phyloP scores from a whole-genome alignment of 768 basidiomycete genomes.

The Tylopilus sp. region DNA sequence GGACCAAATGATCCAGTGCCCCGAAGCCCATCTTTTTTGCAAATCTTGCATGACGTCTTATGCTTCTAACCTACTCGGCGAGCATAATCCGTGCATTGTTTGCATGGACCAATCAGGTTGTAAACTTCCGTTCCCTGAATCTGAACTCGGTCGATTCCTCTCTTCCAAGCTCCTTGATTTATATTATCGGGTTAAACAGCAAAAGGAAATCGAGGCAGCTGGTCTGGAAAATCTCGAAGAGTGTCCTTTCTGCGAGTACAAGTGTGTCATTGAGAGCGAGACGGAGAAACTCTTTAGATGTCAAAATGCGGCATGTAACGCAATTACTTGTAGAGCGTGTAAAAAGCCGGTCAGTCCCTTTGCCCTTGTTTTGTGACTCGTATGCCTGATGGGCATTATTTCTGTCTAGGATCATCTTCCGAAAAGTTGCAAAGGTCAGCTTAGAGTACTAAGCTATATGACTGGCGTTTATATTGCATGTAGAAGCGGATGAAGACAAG shows the following conservation, averaged over 20 bases:
- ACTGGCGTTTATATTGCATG: background rate
- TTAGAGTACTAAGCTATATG: background rate
- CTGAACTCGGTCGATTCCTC: slow-evolving; percentile 68
- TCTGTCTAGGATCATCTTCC: slow-evolving; percentile 68
- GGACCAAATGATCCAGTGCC: slow-evolving; percentile 86
- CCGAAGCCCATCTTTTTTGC: slow-evolving; percentile 89
- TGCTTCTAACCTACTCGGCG: slow-evolving; percentile 62
- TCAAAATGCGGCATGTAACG: slow-evolving; percentile 63
- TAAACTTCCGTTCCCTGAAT: slow-evolving; percentile 59
- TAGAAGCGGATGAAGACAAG: slow-evolving; percentile 75
- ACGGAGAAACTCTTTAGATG: slow-evolving; percentile 60
- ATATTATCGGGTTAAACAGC: slow-evolving; percentile 72
- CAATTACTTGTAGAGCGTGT: slow-evolving; percentile 76
- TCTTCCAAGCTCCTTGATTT: slow-evolving; percentile 61
- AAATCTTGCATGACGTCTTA: slow-evolving; percentile 64
- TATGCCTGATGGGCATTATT: background rate
- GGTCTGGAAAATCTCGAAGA: slow-evolving; percentile 78
- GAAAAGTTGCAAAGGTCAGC: slow-evolving; percentile 70
- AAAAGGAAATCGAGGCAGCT: slow-evolving; percentile 76
- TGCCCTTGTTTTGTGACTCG: background rate
- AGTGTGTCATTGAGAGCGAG: slow-evolving; percentile 68
- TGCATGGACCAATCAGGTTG: slow-evolving; percentile 85
- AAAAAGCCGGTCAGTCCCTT: slow-evolving; percentile 57
- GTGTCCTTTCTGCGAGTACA: slow-evolving; percentile 90
- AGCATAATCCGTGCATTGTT: slow-evolving; percentile 56